Base-by-base conservation (phyloP, 2,329 filamentous ascomycete species). In the Colletotrichum zoysiae region DNA sequence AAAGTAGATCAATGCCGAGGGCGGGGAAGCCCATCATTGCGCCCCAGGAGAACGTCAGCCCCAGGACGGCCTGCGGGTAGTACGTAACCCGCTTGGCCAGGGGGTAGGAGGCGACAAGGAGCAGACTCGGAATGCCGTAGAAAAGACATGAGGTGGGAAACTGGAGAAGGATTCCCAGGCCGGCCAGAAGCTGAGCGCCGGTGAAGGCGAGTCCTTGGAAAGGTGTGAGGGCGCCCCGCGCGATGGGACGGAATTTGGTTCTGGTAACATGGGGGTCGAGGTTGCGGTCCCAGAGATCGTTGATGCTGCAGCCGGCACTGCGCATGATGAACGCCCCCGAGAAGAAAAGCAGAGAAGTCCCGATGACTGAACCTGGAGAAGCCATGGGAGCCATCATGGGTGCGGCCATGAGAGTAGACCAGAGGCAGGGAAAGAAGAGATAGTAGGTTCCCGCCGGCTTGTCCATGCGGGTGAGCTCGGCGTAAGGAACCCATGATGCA, bases 271-370 rank as follows among this genome's bases (percentile, higher is more conserved):
- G 89, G 8, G 92, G 91, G 81, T 97, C 95, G 20, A 97, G 90
- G 76, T 96, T 93, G 66, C 93, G 90, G 81, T 97, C 95, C 92
- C 94, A 95, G 62, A 97, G 89, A 79, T 97, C 95, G 79, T 97
- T 97, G 82, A 97, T 94, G 23, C 92, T 92, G 81, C 95, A 97
- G 63, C 94, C 94, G 26, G 94, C 93, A 60, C 95, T 93, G 73
- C 95, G 92, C 93, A 97, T 96, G 75, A 97, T 88, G 56, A 97
- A 80, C 4, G 93, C 92, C 62, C 94, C 94, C 2, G 89, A 86
- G 77, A 92, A 88, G 82, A 97, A 96, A 59, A 96, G 87, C 2
- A 88, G 78, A 1, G 88, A 87, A 0, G 91, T 94, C 60, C 89
- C 87, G 40, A 92, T 75, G 23, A 94, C 89, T 16, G 90, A 84